Conservation (phyloP, 1,284 basidiomycete genomes). For the Ganoderma boninense region DNA sequence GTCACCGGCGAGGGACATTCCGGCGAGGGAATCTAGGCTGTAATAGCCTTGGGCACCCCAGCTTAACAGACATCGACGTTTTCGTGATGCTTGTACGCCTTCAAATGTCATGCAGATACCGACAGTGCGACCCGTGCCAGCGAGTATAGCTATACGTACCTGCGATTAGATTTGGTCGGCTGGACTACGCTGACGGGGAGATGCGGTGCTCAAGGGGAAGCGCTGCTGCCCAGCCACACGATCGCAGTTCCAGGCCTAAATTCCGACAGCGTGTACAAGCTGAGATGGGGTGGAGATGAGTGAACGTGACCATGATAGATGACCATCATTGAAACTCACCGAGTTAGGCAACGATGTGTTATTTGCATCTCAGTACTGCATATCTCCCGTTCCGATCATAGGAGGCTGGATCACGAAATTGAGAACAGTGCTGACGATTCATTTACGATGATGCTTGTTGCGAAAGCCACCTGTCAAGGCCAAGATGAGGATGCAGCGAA, state of each 20-base stretch:
- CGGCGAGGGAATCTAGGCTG: background rate
- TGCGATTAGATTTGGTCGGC: background rate
- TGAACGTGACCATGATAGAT: background rate
- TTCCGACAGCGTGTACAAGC: background rate
- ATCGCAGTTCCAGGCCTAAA: background rate
- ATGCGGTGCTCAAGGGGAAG: background rate
- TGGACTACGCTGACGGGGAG: background rate
- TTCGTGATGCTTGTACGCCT: background rate
- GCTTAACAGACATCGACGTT: background rate
- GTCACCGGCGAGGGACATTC: background rate
- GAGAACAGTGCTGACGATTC: background rate
- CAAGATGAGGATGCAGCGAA: background rate
- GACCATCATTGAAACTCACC: background rate
- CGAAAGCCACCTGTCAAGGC: background rate
- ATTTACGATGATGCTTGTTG: background rate
- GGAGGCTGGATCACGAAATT: background rate
- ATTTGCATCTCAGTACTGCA: background rate
- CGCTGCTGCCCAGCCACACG: background rate
- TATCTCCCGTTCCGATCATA: background rate
- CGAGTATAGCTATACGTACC: background rate
- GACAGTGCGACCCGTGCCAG: background rate
- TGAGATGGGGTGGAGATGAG: background rate
- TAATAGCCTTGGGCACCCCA: background rate
- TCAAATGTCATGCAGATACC: background rate
- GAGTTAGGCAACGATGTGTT: background rate